These are phyloP conservation scores for Hericium alpestre DNA, from an alignment of 768 basidiomycete genomes.

Conservation along the genomic window DNA sequence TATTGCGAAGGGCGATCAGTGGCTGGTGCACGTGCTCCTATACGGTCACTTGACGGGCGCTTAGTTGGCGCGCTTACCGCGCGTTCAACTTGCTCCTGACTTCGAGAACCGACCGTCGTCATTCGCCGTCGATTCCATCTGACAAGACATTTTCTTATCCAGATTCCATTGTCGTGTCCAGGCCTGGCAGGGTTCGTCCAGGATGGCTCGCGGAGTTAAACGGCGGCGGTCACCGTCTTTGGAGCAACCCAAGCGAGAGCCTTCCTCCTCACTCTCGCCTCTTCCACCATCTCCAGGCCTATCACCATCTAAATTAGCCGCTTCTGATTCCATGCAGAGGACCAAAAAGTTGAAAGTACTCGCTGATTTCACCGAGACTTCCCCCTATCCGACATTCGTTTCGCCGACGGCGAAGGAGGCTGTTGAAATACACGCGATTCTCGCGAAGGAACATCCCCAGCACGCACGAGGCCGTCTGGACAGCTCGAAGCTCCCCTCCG, in stretches of 20 bases:
- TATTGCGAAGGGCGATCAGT: too few species aligned
- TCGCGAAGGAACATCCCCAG: background rate
- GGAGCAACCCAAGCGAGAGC: background rate
- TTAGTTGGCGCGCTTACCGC: background rate
- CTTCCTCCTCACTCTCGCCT: background rate
- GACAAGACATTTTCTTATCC: too few species aligned
- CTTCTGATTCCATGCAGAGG: background rate
- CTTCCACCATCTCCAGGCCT: background rate
- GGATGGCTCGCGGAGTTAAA: background rate
- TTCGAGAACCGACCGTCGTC: too few species aligned
- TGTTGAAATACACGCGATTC: background rate
- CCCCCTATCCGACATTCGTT: background rate
- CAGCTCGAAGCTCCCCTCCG: background rate
- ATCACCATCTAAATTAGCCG: background rate
- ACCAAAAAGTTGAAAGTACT: background rate
- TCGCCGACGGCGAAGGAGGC: background rate
- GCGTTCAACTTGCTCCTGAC: too few species aligned
- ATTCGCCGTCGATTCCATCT: too few species aligned
- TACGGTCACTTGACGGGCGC: background rate
- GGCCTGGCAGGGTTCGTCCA: background rate
- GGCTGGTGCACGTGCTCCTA: background rate
- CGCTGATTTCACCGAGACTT: background rate
- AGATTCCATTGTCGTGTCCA: too few species aligned
- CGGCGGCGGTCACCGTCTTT: background rate
- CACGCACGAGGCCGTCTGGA: background rate